Evolutionary conservation across 306 rosid genomes (phyloP), one percentile per base, ranked within the genome.

Genomic region (Quillaja saponaria): DNA sequence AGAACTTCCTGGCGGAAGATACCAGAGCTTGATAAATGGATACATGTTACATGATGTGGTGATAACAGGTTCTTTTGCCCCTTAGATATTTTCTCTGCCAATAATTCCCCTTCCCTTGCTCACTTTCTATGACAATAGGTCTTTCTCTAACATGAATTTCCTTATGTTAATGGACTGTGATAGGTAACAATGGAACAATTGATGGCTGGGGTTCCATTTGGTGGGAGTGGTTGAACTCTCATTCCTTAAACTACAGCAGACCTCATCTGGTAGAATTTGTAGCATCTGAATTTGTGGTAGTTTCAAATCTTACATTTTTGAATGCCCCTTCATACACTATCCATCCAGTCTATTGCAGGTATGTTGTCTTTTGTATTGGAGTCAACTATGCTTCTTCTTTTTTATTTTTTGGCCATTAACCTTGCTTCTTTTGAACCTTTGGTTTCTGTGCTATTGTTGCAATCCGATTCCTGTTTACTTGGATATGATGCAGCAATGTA

Each of bases 261-360:
- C 99, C 99, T 65, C 95, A 89, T 77, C 82, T 94, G 61, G 85
- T 94, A 34, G 99, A 94, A 68, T 53, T 94, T 65, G 72, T 79
- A 42, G 64, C 78, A 6, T 89, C 96, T 16, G 61, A 89, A 42
- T 20, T 51, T 61, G 84, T 94, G 3, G 96, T 87, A 11, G 96
- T 94, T 66, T 94, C 99, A 33, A 94, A 94, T 75, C 94, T 94
- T 71, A 85, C 97, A 41, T 78, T 94, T 78, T 66, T 89, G 80
- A 85, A 94, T 69, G 77, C 97, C 64, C 99, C 99, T 31, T 91
- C 95, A 11, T 94, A 85, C 68, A 71, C 75, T 69, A 87, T 94
- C 65, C 97, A 94, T 75, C 97, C 97, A 20, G 91, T 94, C 66
- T 94, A 94, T 73, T 94, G 97, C 91, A 89, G 99, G 99, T 86